These are phyloP conservation scores for Thozetella sp. DNA, from an alignment of 495 filamentous ascomycete species.

Conservation along the genomic window DNA sequence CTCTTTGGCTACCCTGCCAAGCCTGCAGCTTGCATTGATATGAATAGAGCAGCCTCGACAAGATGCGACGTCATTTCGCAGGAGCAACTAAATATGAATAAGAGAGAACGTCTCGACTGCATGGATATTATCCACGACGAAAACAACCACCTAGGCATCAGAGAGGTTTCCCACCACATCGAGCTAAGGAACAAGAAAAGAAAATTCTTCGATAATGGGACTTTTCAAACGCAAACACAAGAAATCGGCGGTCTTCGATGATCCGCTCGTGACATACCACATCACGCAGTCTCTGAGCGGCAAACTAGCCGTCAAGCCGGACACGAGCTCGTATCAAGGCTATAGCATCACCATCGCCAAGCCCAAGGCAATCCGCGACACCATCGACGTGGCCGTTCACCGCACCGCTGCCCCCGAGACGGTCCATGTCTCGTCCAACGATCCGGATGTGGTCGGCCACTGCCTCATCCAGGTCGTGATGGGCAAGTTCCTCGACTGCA, in stretches of 20 bases:
- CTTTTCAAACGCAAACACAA: too few species aligned
- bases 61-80: too few species aligned
- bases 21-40: too few species aligned
- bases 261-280: not conserved
- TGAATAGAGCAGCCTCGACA: too few species aligned
- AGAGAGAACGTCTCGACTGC: too few species aligned
- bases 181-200: too few species aligned
- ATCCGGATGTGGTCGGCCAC: not conserved
- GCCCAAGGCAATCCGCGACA: constrained; percentile 25
- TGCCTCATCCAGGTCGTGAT: not conserved
- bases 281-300: not conserved
- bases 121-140: too few species aligned
- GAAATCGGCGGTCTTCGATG: not conserved
- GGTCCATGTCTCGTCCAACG: not conserved
- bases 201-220: too few species aligned
- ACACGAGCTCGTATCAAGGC: not conserved
- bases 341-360: constrained; percentile 58
- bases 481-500: not conserved
- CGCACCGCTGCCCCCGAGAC: not conserved
- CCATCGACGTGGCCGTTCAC: not conserved
- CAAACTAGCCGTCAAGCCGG: constrained; percentile 1
- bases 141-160: too few species aligned
- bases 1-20: too few species aligned
- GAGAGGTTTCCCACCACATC: too few species aligned
- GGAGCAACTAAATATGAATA: too few species aligned